These are phyloP conservation scores for Diaporthe longicolla DNA, from an alignment of 2,329 filamentous ascomycete genomes.

Conservation along the genomic window DNA sequence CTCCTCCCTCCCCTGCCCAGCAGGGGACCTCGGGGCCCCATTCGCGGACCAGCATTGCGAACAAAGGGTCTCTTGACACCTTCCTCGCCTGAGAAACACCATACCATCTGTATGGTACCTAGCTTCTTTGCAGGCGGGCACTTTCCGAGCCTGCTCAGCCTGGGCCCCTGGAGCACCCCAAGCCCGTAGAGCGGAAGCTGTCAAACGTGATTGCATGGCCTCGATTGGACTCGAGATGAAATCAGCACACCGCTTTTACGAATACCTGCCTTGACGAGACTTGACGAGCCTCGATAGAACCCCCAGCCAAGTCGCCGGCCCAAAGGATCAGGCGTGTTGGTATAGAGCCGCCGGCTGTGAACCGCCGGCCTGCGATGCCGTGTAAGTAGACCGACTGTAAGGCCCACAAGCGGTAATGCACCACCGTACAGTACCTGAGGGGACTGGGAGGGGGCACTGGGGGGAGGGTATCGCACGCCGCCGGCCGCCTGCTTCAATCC, in stretches of 20 bases:
- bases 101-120: conserved; percentile 3
- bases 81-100: conserved; percentile 28
- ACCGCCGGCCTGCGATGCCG: conserved; percentile 27
- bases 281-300: conserved; percentile 18
- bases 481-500: conserved; percentile 28
- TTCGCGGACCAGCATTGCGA: conserved; percentile 13
- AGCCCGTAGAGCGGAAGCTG: conserved; percentile 28
- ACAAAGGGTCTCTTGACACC: conserved; percentile 25
- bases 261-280: not conserved
- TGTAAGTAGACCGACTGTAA: conserved; percentile 2
- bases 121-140: conserved; percentile 7
- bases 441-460: not conserved
- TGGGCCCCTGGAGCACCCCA: conserved; percentile 22
- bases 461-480: conserved; percentile 16
- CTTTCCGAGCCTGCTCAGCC: conserved; percentile 33
- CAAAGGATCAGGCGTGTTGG: conserved; percentile 15
- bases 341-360: conserved; percentile 11
- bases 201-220: conserved; percentile 14
- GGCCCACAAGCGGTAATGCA: conserved; percentile 18
- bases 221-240: conserved; percentile 31
- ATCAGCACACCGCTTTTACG: conserved; percentile 38
- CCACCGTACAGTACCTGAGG: not conserved
- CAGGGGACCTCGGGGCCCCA: conserved; percentile 7
- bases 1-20: conserved; percentile 26
- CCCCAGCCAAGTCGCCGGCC: conserved; percentile 28